A percentile compares a stretch with the other conserved stretches of the same genome.
phyloP scores from a whole-genome alignment of 257 asterid species.

The Solanum sejunctum region DNA sequence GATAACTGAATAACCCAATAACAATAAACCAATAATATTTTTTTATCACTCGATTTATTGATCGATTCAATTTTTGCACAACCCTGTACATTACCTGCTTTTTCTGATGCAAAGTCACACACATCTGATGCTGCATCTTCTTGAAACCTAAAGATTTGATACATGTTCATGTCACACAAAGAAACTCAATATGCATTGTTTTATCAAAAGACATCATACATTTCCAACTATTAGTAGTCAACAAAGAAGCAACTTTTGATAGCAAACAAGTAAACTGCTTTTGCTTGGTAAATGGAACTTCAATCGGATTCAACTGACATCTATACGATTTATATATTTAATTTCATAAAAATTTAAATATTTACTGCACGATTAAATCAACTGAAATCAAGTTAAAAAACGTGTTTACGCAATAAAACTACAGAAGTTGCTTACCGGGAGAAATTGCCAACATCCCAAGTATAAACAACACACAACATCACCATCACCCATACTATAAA shows the following conservation, averaged over 20 bases:
- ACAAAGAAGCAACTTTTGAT: neutral
- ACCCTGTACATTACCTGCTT: neutral
- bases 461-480: neutral
- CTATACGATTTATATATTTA: too few relatives aligned
- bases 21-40: too few relatives aligned
- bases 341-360: too few relatives aligned
- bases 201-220: neutral
- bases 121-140: conserved; percentile 29
- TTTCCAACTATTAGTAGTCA: neutral
- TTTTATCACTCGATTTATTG: too few relatives aligned
- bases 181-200: neutral
- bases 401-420: too few relatives aligned
- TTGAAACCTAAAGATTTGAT: neutral
- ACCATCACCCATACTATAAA: conserved; percentile 4
- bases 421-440: neutral
- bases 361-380: too few relatives aligned
- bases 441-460: conserved; percentile 36
- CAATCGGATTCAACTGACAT: too few relatives aligned
- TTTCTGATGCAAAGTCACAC: conserved; percentile 1
- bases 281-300: neutral
- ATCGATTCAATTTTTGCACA: too few relatives aligned
- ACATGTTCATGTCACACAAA: neutral
- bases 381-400: neutral
- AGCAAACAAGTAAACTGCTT: neutral
- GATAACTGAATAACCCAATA: too few relatives aligned